phyloP scores from a whole-genome alignment of 2,329 filamentous ascomycete species.

The Knufia petricola region DNA sequence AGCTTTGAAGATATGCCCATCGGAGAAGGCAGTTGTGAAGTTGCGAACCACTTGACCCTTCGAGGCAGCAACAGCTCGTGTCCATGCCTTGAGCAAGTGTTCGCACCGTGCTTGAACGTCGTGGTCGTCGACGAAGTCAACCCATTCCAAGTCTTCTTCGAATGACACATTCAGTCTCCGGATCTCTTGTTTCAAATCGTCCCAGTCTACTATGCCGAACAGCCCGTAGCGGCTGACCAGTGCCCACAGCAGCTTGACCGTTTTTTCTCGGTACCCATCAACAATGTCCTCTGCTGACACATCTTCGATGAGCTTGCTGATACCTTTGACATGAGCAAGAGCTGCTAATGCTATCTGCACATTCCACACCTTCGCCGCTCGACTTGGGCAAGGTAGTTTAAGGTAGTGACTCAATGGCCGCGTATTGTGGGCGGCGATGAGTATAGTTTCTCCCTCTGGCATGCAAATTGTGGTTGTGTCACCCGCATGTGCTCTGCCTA shows the following conservation, averaged over 20 bases:
- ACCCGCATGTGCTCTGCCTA: slow-evolving; percentile 20
- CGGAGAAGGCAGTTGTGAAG: slow-evolving; percentile 49
- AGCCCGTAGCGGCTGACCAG: slow-evolving; percentile 50
- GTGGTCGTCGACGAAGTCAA: slow-evolving; percentile 18
- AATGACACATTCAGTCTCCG: slow-evolving; percentile 27
- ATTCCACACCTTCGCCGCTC: slow-evolving; percentile 50
- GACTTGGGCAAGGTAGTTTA: slow-evolving; percentile 47
- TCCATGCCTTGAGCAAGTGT: slow-evolving; percentile 47
- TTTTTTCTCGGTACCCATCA: slow-evolving; percentile 56
- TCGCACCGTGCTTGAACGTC: slow-evolving; percentile 26
- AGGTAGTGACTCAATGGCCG: slow-evolving; percentile 48
- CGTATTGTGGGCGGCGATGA: slow-evolving; percentile 28
- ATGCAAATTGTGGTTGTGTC: slow-evolving; percentile 36
- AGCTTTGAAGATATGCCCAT: slow-evolving; percentile 43
- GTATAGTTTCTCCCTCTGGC: slow-evolving; percentile 36
- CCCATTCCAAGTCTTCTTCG: slow-evolving; percentile 12
- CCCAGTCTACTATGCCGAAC: slow-evolving; percentile 45
- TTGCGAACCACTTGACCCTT: slow-evolving; percentile 42
- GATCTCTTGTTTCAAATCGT: slow-evolving; percentile 45
- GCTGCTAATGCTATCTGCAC: slow-evolving; percentile 48
- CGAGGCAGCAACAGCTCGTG: slow-evolving; percentile 40
- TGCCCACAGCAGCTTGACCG: slow-evolving; percentile 50
- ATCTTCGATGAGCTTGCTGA: slow-evolving; percentile 33
- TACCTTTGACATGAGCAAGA: slow-evolving; percentile 36
- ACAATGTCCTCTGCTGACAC: slow-evolving; percentile 51